Conservation (phyloP, 192 early-diverging fungal genomes). For the Entomortierella beljakovae region DNA sequence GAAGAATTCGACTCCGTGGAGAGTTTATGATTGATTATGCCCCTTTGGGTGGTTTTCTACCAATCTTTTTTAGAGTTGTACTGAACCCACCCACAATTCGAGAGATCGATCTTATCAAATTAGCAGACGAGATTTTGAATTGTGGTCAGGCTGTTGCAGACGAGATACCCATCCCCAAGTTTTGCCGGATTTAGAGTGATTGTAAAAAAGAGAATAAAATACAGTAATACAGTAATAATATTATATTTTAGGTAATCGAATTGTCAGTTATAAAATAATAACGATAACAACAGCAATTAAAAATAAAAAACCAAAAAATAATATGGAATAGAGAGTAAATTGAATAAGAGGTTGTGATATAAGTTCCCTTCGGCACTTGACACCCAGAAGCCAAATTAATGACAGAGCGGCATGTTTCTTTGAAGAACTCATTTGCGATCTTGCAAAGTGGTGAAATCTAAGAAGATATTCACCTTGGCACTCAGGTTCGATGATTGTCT, state of each 20-base stretch:
- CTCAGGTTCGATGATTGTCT: conserved; percentile 51
- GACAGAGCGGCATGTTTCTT: conserved; percentile 54
- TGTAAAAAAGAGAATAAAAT: no score
- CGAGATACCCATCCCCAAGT: conserved; percentile 24
- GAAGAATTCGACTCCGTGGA: conserved; percentile 58
- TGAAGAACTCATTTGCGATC: conserved; percentile 37
- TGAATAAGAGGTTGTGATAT: conserved; percentile 24
- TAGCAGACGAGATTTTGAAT: conserved; percentile 70
- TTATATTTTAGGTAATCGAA: no score
- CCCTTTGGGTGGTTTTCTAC: conserved; percentile 53
- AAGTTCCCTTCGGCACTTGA: conserved; percentile 52
- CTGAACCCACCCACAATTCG: conserved; percentile 74
- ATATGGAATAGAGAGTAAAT: background rate
- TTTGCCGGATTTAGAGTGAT: conserved; percentile 5
- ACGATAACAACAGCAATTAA: background rate
- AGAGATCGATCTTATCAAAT: conserved; percentile 58
- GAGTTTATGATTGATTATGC: conserved; percentile 81
- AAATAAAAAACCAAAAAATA: background rate
- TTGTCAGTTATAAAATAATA: background rate
- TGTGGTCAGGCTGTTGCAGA: conserved; percentile 39
- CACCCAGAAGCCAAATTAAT: conserved; percentile 52
- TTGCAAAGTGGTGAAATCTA: conserved; percentile 49
- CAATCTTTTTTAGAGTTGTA: conserved; percentile 78
- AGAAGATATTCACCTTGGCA: conserved; percentile 45
- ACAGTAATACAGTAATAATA: no score